phyloP scores from a whole-genome alignment of 2,329 filamentous ascomycete genomes.

The Trematosphaeria pertusa region DNA sequence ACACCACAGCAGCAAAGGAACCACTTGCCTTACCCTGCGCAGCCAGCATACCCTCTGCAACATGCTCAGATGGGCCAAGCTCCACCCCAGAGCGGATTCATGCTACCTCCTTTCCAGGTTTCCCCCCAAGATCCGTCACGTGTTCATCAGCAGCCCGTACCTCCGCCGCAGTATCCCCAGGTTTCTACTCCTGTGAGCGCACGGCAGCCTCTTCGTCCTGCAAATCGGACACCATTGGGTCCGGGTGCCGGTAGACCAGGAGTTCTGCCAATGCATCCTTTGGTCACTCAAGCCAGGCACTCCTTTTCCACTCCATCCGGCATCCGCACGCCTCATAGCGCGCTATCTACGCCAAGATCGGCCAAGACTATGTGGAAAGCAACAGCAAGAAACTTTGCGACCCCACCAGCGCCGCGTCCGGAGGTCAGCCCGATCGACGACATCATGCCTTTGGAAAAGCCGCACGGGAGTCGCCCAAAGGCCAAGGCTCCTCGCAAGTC shows the following conservation, averaged over 20 bases:
- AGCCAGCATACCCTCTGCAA: slow-evolving; percentile 40
- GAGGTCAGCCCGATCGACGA: slow-evolving; percentile 39
- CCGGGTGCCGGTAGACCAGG: slow-evolving; percentile 22
- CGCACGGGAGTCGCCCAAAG: slow-evolving; percentile 29
- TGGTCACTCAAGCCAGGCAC: slow-evolving; percentile 31
- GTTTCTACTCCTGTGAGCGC: slow-evolving; percentile 37
- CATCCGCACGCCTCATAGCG: slow-evolving; percentile 33
- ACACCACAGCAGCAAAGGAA: slow-evolving; percentile 37
- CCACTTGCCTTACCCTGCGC: slow-evolving; percentile 41
- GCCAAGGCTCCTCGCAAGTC: slow-evolving; percentile 32
- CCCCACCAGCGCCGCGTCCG: slow-evolving; percentile 30
- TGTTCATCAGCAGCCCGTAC: slow-evolving; percentile 41
- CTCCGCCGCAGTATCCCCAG: slow-evolving; percentile 33
- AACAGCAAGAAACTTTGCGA: slow-evolving; percentile 17
- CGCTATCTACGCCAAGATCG: slow-evolving; percentile 35
- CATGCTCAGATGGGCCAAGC: slow-evolving; percentile 44
- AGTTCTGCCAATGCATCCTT: slow-evolving; percentile 29
- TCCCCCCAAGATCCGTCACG: slow-evolving; percentile 52
- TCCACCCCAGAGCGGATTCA: slow-evolving; percentile 53
- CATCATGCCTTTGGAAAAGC: slow-evolving; percentile 19
- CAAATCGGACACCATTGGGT: slow-evolving; percentile 19
- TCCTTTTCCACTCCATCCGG: slow-evolving; percentile 36
- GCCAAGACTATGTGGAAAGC: slow-evolving; percentile 41
- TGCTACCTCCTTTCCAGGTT: slow-evolving; percentile 57
- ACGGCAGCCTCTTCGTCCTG: slow-evolving; percentile 14